Evolutionary conservation across 2,329 filamentous ascomycete species (phyloP).

Genomic region (Bertia moriformis): DNA sequence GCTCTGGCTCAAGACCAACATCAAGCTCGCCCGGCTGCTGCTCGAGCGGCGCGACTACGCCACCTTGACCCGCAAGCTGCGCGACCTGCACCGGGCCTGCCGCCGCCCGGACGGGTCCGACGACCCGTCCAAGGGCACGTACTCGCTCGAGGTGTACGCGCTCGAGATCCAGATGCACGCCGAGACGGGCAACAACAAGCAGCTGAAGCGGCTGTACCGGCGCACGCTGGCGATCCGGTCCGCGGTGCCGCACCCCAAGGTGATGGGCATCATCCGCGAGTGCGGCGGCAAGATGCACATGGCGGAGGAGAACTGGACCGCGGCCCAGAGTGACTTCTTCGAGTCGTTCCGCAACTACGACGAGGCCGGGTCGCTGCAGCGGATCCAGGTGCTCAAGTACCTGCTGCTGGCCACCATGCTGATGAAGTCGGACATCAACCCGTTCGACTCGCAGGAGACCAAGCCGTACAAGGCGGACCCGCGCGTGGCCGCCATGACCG

Average conservation of each 20-base stretch:
- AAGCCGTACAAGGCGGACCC: constrained; percentile 95
- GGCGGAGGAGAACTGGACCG: constrained; percentile 98
- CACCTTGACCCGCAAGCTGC: constrained; percentile 66
- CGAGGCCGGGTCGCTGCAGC: constrained; percentile 86
- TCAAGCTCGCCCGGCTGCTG: constrained; percentile 88
- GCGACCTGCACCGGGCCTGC: constrained; percentile 78
- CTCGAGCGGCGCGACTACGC: constrained; percentile 81
- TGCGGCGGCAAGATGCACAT: constrained; percentile 99
- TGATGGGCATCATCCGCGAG: constrained; percentile 97
- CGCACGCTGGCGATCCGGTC: constrained; percentile 81
- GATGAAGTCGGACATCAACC: constrained; percentile 96
- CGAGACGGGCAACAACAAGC: constrained; percentile 92
- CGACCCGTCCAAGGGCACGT: constrained; percentile 90
- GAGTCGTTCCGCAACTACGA: constrained; percentile 98
- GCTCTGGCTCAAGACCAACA: constrained; percentile 94
- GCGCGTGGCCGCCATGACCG: constrained; percentile 90
- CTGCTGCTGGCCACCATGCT: constrained; percentile 93
- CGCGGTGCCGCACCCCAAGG: constrained; percentile 94
- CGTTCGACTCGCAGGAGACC: constrained; percentile 95
- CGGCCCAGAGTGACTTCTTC: constrained; percentile 93
- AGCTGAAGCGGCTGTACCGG: constrained; percentile 83
- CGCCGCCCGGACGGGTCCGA: constrained; percentile 75
- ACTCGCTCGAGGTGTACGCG: constrained; percentile 88
- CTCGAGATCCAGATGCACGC: constrained; percentile 98
- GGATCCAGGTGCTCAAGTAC: constrained; percentile 95